A percentile compares a stretch with the other conserved stretches of the same genome.
Conservation (phyloP, 2,329 filamentous ascomycete genomes). For the Cladosporium sp. region DNA sequence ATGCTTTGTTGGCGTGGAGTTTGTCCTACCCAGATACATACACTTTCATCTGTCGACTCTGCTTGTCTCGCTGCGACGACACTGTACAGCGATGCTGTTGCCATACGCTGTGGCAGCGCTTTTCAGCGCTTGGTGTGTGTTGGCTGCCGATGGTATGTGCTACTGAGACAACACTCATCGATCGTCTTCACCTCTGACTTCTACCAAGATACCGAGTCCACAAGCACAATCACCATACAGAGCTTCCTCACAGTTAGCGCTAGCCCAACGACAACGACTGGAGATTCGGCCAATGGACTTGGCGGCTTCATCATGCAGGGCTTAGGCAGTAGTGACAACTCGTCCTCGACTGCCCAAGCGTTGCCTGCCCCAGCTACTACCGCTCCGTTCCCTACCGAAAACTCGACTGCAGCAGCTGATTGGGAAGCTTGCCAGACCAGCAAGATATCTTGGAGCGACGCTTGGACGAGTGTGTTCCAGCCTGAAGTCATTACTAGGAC, state of each 20-base stretch:
- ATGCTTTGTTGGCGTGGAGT: not conserved
- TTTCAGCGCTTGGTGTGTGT: not conserved
- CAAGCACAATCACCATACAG: not conserved
- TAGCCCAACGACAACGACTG: not conserved
- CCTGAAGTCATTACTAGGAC: not conserved
- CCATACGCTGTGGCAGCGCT: not conserved
- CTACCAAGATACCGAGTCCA: not conserved
- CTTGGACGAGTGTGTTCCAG: conserved; percentile 3
- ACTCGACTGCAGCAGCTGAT: not conserved
- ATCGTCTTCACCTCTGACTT: not conserved
- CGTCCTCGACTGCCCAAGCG: not conserved
- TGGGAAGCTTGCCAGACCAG: conserved; percentile 12
- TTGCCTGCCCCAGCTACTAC: not conserved
- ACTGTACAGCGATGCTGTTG: not conserved
- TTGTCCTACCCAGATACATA: not conserved
- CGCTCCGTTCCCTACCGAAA: not conserved
- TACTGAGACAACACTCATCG: no score
- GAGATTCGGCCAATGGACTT: not conserved
- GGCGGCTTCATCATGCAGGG: conserved; percentile 2
- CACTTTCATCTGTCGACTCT: not conserved
- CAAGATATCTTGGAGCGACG: conserved; percentile 6
- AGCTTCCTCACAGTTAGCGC: not conserved
- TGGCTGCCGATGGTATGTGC: not conserved
- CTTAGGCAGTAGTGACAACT: not conserved
- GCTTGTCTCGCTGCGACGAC: not conserved